Conservation (phyloP, 106 monocot species). For the Iris macrosiphon region DNA sequence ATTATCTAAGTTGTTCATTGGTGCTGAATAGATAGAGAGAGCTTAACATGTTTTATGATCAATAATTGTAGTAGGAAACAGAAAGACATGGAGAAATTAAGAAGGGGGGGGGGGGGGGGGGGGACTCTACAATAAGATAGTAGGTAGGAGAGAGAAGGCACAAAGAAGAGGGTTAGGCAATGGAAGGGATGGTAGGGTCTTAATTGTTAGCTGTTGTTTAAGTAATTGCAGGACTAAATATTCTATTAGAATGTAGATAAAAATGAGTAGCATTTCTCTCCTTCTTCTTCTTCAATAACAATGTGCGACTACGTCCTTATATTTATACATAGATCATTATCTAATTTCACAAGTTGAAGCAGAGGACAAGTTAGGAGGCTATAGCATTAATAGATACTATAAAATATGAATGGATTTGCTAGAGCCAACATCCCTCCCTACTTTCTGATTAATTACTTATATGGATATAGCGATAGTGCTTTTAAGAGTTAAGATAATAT, state of each 20-base stretch:
- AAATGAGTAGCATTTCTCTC: background rate
- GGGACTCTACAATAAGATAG: too few relatives aligned
- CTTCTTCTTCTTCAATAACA: too few relatives aligned
- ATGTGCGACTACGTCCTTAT: too few relatives aligned
- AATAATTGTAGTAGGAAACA: too few relatives aligned
- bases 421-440: background rate
- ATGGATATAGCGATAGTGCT: background rate
- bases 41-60: too few relatives aligned
- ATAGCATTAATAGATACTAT: slow-evolving; percentile 3
- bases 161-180: background rate
- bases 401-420: slow-evolving; percentile 4
- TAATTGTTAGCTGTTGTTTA: background rate
- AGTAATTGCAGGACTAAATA: background rate
- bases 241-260: background rate
- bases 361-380: slow-evolving; percentile 3
- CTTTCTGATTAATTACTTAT: background rate
- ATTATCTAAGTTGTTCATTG: background rate
- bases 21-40: background rate
- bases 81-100: too few relatives aligned
- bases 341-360: background rate
- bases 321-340: background rate
- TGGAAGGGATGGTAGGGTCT: background rate
- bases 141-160: background rate
- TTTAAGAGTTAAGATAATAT: background rate
- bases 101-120: too few relatives aligned